Evolutionary conservation across 306 rosid species (phyloP).

Genomic region (Prunus kanzakura): DNA sequence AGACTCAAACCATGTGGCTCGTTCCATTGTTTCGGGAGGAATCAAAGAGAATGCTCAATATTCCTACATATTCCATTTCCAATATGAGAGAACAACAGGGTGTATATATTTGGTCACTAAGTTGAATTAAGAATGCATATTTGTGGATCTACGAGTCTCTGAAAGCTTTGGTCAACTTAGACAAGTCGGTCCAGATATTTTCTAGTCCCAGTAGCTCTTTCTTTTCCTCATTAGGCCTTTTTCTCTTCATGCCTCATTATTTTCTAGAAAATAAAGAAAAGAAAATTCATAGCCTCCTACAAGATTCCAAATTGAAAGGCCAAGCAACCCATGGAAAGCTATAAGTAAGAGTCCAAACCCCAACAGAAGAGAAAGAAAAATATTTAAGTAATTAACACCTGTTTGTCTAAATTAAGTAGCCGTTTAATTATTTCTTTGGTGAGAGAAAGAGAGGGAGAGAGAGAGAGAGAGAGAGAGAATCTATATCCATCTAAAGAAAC

Average conservation of each 20-base stretch:
- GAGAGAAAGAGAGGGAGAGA: no score
- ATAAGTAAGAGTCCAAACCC: not conserved
- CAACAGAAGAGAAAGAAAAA: not conserved
- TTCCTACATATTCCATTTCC: not conserved
- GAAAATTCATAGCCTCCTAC: not conserved
- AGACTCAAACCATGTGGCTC: no score
- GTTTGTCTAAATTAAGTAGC: not conserved
- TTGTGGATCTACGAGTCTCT: not conserved
- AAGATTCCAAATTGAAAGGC: slow-evolving; percentile 14
- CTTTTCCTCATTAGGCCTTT: not conserved
- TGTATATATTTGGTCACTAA: not conserved
- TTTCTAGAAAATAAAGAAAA: not conserved
- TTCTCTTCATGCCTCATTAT: not conserved
- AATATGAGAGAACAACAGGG: not conserved
- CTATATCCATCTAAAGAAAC: not conserved
- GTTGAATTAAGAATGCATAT: not conserved
- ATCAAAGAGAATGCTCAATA: not conserved
- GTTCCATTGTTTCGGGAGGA: no score
- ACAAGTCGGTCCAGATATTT: not conserved
- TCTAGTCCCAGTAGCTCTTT: not conserved
- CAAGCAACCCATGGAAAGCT: slow-evolving; percentile 4
- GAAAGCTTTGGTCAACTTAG: slow-evolving; percentile 4
- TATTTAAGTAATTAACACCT: not conserved
- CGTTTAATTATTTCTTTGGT: not conserved
- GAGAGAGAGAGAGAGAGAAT: not conserved